Evolutionary conservation across 306 rosid genomes (phyloP).

Genomic region (Fagus crenata): DNA sequence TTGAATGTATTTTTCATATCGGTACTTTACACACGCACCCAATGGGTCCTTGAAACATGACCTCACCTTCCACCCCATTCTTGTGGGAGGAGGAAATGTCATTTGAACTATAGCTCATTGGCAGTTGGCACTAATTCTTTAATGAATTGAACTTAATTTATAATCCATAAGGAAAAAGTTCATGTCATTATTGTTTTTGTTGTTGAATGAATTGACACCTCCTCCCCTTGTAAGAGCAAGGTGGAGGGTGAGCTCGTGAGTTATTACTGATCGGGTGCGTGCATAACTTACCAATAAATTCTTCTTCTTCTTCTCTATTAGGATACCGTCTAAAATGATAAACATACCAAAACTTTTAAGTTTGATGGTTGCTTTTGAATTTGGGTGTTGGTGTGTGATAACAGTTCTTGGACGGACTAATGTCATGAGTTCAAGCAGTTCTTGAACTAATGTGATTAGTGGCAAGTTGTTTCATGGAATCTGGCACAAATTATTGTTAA

Average conservation of each 20-base stretch:
- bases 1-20: neutral
- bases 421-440: neutral
- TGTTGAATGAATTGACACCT: neutral
- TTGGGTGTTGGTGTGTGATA: neutral
- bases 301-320: no score
- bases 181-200: neutral
- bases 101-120: neutral
- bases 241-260: no score
- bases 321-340: neutral
- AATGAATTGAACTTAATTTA: neutral
- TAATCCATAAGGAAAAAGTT: neutral
- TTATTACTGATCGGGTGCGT: no score
- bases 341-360: neutral
- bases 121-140: neutral
- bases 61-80: neutral
- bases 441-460: neutral
- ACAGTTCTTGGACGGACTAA: neutral
- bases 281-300: no score
- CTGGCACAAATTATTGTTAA: neutral
- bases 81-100: neutral
- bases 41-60: neutral
- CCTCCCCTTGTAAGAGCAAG: no score
- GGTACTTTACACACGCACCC: neutral
- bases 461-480: neutral
- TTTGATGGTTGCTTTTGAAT: conserved; percentile 1